Percentiles rank a stretch among this genome's conserved stretches.
These are phyloP conservation scores for Canariomyces notabilis DNA, from an alignment of 2,329 filamentous ascomycete genomes.

Conservation along the genomic window DNA sequence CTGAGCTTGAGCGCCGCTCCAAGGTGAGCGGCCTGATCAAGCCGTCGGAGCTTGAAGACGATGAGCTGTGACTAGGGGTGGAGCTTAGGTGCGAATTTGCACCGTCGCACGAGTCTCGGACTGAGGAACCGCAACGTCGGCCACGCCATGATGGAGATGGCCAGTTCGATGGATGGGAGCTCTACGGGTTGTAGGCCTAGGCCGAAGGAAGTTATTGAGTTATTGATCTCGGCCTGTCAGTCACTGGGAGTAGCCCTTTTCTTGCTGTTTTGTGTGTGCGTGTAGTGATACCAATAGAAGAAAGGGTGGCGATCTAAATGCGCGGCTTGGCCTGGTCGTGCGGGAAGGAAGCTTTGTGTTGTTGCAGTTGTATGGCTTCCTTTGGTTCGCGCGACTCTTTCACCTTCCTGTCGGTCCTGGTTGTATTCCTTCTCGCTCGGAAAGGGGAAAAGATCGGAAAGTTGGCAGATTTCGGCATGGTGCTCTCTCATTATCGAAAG, in stretches of 20 bases:
- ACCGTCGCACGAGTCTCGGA: slow-evolving; percentile 30
- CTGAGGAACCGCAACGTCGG: not conserved
- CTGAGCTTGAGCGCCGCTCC: slow-evolving; percentile 85
- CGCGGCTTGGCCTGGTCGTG: too few relatives aligned
- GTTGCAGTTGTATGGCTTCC: not conserved
- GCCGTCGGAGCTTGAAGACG: slow-evolving; percentile 91
- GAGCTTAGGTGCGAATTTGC: slow-evolving; percentile 61
- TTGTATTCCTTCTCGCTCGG: too few relatives aligned
- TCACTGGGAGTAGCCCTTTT: not conserved
- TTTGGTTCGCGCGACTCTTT: not conserved
- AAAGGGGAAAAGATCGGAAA: too few relatives aligned
- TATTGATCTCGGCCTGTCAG: not conserved
- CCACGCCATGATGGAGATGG: slow-evolving; percentile 24
- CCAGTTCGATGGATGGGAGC: slow-evolving; percentile 58
- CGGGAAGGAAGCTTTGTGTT: not conserved
- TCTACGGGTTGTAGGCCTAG: slow-evolving; percentile 58
- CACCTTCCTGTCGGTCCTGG: too few relatives aligned
- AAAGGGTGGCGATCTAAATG: slow-evolving; percentile 7
- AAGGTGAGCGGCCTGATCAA: slow-evolving; percentile 96
- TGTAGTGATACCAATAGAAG: slow-evolving; percentile 25
- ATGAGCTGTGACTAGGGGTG: slow-evolving; percentile 78
- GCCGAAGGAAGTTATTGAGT: not conserved
- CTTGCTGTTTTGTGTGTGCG: slow-evolving; percentile 4
- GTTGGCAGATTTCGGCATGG: too few relatives aligned
- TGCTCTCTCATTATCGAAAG: too few relatives aligned